Evolutionary conservation across 2,329 filamentous ascomycete species (phyloP).

Genomic region (Aspergillus aculeatus): DNA sequence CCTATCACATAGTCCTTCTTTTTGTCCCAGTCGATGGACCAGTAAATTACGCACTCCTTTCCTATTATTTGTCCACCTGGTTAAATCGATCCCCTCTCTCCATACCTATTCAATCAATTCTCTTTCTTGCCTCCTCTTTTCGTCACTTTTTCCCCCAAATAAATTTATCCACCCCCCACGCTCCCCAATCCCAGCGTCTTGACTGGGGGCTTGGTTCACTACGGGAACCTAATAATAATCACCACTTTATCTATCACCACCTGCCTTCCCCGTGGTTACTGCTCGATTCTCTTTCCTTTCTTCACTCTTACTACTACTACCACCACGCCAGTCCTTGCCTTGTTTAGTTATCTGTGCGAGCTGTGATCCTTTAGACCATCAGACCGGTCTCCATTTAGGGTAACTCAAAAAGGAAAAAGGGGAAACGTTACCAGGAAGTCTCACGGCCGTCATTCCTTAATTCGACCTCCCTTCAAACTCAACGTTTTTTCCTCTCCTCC

Average conservation of each 20-base stretch:
- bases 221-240: neutral
- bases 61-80: constrained; percentile 9
- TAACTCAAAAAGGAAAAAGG: constrained; percentile 4
- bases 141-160: constrained; percentile 1
- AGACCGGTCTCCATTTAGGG: neutral
- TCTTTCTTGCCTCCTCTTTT: neutral
- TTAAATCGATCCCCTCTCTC: neutral
- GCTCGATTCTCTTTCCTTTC: neutral
- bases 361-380: constrained; percentile 6
- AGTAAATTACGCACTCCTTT: constrained; percentile 12
- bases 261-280: constrained; percentile 7
- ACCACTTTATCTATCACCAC: constrained; percentile 3
- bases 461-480: neutral
- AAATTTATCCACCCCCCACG: constrained; percentile 10
- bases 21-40: constrained; percentile 8
- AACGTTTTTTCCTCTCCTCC: neutral
- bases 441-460: constrained; percentile 3
- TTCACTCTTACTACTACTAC: neutral
- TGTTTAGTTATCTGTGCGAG: constrained; percentile 6
- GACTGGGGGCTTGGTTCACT: constrained; percentile 9
- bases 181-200: constrained; percentile 7
- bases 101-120: neutral
- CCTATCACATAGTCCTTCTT: constrained; percentile 20
- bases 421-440: neutral
- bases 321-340: constrained; percentile 11